These are phyloP conservation scores for Macrophomina tecta DNA, from an alignment of 2,329 filamentous ascomycete genomes.

Conservation along the genomic window DNA sequence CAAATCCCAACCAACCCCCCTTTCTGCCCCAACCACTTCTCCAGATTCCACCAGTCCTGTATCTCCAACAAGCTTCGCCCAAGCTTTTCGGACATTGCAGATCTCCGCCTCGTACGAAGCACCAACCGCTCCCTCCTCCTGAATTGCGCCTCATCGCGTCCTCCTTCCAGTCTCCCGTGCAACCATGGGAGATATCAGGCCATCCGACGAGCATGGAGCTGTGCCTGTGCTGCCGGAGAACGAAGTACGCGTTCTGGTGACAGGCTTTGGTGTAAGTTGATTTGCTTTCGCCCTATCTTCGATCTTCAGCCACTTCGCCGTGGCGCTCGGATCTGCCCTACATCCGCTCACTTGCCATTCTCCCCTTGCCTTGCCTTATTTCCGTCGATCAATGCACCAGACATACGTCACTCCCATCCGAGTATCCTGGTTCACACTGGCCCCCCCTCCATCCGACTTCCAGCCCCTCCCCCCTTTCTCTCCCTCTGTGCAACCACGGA, in stretches of 20 bases:
- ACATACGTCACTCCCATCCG: neutral
- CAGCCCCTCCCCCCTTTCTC: too few species aligned
- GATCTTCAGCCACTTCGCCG: neutral
- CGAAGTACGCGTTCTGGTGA: conserved; percentile 52
- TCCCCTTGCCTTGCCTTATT: neutral
- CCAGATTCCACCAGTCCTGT: neutral
- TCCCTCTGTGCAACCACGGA: too few species aligned
- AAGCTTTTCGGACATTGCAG: conserved; percentile 18
- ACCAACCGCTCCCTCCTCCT: neutral
- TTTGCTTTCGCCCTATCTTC: conserved; percentile 15
- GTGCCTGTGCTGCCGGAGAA: neutral
- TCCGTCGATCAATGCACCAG: too few species aligned
- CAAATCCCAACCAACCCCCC: neutral
- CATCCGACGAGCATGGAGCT: neutral
- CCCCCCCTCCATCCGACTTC: too few species aligned
- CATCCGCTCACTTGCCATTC: neutral
- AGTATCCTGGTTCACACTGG: too few species aligned
- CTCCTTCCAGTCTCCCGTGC: neutral
- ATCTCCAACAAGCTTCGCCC: conserved; percentile 3
- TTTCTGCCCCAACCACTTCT: neutral
- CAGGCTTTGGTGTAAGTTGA: conserved; percentile 51
- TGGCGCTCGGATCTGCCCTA: neutral
- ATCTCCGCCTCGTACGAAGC: conserved; percentile 13
- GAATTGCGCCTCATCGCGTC: too few species aligned
- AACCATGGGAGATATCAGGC: conserved; percentile 24